Evolutionary conservation across 2,329 filamentous ascomycete species (phyloP).

Genomic region (Macrophomina tecta): DNA sequence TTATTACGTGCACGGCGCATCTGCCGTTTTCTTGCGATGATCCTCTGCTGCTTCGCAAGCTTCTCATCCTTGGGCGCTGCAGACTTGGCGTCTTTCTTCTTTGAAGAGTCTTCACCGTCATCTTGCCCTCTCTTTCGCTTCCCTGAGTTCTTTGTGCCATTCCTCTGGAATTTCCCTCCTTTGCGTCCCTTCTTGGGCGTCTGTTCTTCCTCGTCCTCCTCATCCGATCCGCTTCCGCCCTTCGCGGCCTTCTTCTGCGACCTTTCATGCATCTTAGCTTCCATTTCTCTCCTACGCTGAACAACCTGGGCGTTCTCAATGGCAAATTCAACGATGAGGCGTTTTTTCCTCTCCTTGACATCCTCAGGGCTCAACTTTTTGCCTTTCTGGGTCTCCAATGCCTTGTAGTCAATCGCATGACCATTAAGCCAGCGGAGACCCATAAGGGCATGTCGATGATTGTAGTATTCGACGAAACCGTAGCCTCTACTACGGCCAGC

Average conservation of each 20-base stretch:
- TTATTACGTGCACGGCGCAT: slow-evolving; percentile 65
- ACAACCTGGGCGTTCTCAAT: slow-evolving; percentile 98
- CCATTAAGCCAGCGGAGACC: slow-evolving; percentile 93
- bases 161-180: slow-evolving; percentile 10
- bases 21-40: slow-evolving; percentile 85
- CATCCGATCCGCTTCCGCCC: slow-evolving; percentile 49
- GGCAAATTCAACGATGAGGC: slow-evolving; percentile 93
- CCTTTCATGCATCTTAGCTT: slow-evolving; percentile 61
- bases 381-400: slow-evolving; percentile 54
- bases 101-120: slow-evolving; percentile 37
- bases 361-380: slow-evolving; percentile 49
- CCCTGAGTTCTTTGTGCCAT: background rate
- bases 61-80: slow-evolving; percentile 54
- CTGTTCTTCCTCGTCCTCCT: slow-evolving; percentile 49
- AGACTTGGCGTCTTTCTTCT: slow-evolving; percentile 46
- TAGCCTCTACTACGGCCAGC: slow-evolving; percentile 89
- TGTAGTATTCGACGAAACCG: slow-evolving; percentile 96
- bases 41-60: slow-evolving; percentile 70
- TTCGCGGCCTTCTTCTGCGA: slow-evolving; percentile 47
- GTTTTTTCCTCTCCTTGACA: slow-evolving; percentile 78
- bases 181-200: slow-evolving; percentile 27
- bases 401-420: slow-evolving; percentile 61
- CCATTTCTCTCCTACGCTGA: slow-evolving; percentile 72
- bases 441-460: slow-evolving; percentile 93
- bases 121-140: slow-evolving; percentile 28